Conservation (phyloP, 352 stramenopile species). For the Chrysophaeum taylorii region DNA sequence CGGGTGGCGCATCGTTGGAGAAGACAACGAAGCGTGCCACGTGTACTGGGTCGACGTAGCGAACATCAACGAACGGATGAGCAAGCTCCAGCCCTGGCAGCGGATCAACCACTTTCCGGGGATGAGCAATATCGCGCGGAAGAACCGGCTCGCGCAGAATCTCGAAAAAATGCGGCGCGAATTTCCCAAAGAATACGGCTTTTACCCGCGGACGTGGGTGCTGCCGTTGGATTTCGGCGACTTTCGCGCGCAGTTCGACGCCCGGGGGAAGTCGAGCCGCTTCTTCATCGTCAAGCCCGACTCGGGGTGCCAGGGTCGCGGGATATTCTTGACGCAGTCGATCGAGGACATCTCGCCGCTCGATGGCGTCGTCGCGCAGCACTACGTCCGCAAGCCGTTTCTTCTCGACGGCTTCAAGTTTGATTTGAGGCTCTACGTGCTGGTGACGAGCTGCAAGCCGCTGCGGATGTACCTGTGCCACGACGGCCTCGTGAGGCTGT, state of each 20-base stretch:
- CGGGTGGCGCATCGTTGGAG: conserved; percentile 15
- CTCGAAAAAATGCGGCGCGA: conserved; percentile 86
- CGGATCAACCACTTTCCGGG: conserved; percentile 84
- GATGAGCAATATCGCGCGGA: conserved; percentile 84
- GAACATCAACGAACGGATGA: conserved; percentile 74
- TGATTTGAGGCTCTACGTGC: conserved; percentile 72
- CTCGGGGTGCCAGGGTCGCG: conserved; percentile 62
- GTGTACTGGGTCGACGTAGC: conserved; percentile 87
- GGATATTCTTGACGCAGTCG: conserved; percentile 80
- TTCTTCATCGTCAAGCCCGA: conserved; percentile 28
- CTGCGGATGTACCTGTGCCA: conserved; percentile 65
- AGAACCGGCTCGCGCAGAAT: conserved; percentile 84
- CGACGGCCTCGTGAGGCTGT: conserved; percentile 68
- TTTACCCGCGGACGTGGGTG: conserved; percentile 89
- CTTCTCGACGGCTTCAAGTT: conserved; percentile 81
- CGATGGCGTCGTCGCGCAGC: conserved; percentile 68
- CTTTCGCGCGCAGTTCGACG: conserved; percentile 78
- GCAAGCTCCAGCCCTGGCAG: conserved; percentile 73
- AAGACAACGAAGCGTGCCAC: conserved; percentile 53
- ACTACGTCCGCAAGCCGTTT: conserved; percentile 75
- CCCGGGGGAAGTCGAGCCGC: conserved; percentile 35
- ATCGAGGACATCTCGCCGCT: conserved; percentile 37
- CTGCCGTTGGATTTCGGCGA: conserved; percentile 81
- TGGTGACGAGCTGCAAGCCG: conserved; percentile 61
- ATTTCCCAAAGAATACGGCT: conserved; percentile 80